phyloP scores from a whole-genome alignment of 352 stramenopile species.

The Phytophthora vignae region DNA sequence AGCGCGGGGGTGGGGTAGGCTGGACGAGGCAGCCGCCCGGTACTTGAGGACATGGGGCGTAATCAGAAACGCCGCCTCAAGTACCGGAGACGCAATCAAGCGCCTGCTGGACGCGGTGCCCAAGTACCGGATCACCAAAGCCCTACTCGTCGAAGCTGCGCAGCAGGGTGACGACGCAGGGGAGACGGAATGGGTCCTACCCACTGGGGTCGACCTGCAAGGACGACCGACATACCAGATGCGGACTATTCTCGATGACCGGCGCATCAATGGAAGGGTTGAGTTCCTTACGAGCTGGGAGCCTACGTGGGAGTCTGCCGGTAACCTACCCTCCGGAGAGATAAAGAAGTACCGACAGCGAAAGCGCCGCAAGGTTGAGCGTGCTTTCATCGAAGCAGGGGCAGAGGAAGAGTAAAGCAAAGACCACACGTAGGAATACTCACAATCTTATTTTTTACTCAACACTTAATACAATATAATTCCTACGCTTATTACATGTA shows the following conservation, averaged over 20 bases:
- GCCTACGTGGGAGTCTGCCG: neutral
- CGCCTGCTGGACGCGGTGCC: too few relatives aligned
- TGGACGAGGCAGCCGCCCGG: too few relatives aligned
- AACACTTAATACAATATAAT: neutral
- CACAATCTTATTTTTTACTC: neutral
- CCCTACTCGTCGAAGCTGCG: too few relatives aligned
- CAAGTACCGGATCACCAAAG: too few relatives aligned
- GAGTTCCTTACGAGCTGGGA: conserved; percentile 1
- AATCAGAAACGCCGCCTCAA: too few relatives aligned
- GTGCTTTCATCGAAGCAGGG: neutral
- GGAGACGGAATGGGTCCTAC: too few relatives aligned
- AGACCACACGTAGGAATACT: neutral
- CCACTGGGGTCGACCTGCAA: too few relatives aligned
- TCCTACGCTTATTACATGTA: neutral
- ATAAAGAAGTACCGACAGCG: conserved; percentile 8
- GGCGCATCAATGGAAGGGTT: neutral
- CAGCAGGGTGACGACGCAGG: too few relatives aligned
- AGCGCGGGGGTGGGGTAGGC: too few relatives aligned
- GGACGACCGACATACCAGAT: too few relatives aligned
- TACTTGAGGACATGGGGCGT: too few relatives aligned
- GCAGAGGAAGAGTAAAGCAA: neutral
- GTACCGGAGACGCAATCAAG: too few relatives aligned
- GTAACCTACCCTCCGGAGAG: conserved; percentile 7
- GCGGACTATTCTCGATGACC: neutral
- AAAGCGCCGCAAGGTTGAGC: neutral